Percentiles rank a stretch among this genome's conserved stretches.
These are phyloP conservation scores for Lactarius deliciosus DNA, from an alignment of 768 basidiomycete genomes.

Conservation along the genomic window DNA sequence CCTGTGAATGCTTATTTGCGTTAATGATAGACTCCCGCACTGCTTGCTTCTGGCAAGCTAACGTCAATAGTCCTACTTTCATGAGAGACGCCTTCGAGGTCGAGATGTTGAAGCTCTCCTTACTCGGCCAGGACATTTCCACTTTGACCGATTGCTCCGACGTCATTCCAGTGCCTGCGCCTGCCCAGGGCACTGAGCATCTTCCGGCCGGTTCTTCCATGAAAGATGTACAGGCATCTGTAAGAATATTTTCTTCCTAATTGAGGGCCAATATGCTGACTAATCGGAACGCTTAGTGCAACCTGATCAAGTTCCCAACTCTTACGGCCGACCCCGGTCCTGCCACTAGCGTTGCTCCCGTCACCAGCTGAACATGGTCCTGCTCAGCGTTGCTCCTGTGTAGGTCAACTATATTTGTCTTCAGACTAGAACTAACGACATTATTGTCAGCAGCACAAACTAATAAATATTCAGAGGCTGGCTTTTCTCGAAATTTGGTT, in stretches of 20 bases:
- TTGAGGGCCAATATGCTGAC: conserved; percentile 1
- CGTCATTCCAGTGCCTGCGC: conserved; percentile 16
- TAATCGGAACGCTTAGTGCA: conserved; percentile 3
- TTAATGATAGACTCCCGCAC: conserved; percentile 34
- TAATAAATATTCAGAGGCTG: neutral
- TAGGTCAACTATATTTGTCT: neutral
- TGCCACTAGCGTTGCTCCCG: neutral
- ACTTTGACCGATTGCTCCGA: conserved; percentile 31
- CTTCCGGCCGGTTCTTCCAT: conserved; percentile 16
- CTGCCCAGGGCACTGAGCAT: neutral
- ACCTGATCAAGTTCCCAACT: neutral
- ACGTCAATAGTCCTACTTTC: conserved; percentile 34
- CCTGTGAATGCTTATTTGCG: neutral
- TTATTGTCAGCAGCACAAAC: neutral
- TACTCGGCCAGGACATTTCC: conserved; percentile 34
- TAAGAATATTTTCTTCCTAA: neutral
- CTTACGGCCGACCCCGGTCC: conserved; percentile 15
- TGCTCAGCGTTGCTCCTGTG: conserved; percentile 3
- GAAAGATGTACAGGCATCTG: neutral
- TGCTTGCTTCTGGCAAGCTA: conserved; percentile 38
- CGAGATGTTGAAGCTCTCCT: conserved; percentile 35
- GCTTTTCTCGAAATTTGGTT: neutral
- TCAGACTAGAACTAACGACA: neutral
- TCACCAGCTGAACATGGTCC: conserved; percentile 4
- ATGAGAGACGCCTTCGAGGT: conserved; percentile 34